Evolutionary conservation across 1,284 basidiomycete species (phyloP).

Genomic region (Flammula alnicola): DNA sequence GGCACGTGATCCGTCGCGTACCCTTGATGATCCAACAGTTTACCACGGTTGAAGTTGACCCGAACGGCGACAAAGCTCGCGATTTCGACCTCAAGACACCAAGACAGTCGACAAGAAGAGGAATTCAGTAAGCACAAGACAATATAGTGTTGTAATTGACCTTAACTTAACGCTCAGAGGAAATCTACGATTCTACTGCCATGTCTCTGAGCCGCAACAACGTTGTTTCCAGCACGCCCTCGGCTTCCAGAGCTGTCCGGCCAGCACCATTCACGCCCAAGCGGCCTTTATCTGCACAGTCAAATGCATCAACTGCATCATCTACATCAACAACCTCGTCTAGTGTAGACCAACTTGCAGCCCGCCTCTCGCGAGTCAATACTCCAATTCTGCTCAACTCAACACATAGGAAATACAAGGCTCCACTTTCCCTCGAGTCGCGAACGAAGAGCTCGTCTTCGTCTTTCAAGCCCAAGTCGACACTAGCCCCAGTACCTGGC

Average conservation of each 20-base stretch:
- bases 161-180: neutral
- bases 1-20: constrained; percentile 26
- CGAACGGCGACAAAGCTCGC: constrained; percentile 15
- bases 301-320: constrained; percentile 32
- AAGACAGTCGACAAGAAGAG: constrained; percentile 14
- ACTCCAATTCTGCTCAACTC: constrained; percentile 51
- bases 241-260: constrained; percentile 33
- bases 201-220: constrained; percentile 18
- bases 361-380: constrained; percentile 34
- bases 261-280: constrained; percentile 58
- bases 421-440: constrained; percentile 63
- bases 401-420: constrained; percentile 70
- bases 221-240: constrained; percentile 32
- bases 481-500: constrained; percentile 52
- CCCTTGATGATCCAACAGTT: constrained; percentile 18
- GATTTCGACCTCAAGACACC: constrained; percentile 13
- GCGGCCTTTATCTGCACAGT: constrained; percentile 47
- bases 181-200: neutral
- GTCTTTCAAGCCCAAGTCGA: constrained; percentile 39
- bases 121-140: neutral
- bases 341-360: constrained; percentile 30
- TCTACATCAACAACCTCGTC: constrained; percentile 15
- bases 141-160: neutral
- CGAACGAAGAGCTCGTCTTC: constrained; percentile 41
- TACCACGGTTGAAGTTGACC: constrained; percentile 33